Percentiles rank a stretch among this genome's conserved stretches.
Evolutionary conservation across 441 rosid genomes (phyloP).

Genomic region (Hypseocharis bilobata): DNA sequence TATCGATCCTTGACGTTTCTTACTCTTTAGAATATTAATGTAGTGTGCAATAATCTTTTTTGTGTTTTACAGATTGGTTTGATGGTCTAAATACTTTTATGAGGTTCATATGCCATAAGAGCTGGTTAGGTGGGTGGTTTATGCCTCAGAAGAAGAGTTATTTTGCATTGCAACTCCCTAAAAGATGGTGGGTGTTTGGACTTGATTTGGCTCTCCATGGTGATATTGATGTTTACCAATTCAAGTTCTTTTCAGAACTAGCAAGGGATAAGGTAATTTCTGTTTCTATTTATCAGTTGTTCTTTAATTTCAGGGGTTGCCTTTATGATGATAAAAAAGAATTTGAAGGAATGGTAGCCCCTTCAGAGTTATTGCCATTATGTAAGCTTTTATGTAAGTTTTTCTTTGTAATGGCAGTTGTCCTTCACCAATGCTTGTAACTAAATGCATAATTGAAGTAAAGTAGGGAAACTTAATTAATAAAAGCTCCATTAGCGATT

Average conservation of each 20-base stretch:
- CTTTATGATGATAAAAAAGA: not conserved
- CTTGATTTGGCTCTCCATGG: slow-evolving; percentile 96
- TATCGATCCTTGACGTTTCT: not conserved
- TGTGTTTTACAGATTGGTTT: slow-evolving; percentile 68
- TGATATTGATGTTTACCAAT: slow-evolving; percentile 96
- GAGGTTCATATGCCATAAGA: slow-evolving; percentile 96
- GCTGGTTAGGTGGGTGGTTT: slow-evolving; percentile 98
- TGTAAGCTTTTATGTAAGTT: not conserved
- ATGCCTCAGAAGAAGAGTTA: slow-evolving; percentile 99
- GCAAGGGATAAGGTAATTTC: slow-evolving; percentile 56
- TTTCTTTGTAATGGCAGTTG: not conserved
- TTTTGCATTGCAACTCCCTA: slow-evolving; percentile 89
- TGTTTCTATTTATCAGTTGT: not conserved
- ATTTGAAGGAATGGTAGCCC: not conserved
- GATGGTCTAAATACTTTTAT: slow-evolving; percentile 96
- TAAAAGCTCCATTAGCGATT: not conserved
- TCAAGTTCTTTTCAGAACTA: slow-evolving; percentile 80
- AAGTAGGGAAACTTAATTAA: not conserved
- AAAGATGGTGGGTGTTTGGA: slow-evolving; percentile 97
- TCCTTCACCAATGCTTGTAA: not conserved
- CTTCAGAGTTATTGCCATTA: not conserved
- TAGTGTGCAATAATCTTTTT: slow-evolving; percentile 1
- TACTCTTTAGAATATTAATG: slow-evolving; percentile 11
- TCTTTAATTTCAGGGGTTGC: not conserved
- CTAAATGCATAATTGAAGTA: not conserved